Percentiles rank a stretch among this genome's conserved stretches.
Evolutionary conservation across 495 filamentous ascomycete species (phyloP).

Genomic region (Xylaria castorea): DNA sequence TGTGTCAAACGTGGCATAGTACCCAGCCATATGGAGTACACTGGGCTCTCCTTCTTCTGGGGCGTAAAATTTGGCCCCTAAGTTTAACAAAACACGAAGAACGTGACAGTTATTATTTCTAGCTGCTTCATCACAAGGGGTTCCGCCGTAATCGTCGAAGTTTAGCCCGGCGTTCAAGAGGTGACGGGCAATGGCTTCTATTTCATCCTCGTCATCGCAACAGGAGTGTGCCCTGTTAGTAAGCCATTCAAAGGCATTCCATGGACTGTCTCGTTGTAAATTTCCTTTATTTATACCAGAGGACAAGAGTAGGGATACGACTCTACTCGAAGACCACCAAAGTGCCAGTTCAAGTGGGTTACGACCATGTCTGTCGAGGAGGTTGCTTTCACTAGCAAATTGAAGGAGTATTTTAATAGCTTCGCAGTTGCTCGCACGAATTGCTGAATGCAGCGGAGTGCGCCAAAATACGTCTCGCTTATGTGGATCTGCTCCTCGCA

Average conservation of each 20-base stretch:
- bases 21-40: neutral
- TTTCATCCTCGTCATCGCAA: neutral
- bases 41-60: neutral
- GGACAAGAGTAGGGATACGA: neutral
- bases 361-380: neutral
- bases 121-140: neutral
- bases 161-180: neutral
- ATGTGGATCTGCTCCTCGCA: neutral
- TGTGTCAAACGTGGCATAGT: neutral
- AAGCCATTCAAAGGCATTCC: neutral
- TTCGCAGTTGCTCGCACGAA: neutral
- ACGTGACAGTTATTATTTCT: neutral
- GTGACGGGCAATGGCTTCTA: neutral
- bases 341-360: neutral
- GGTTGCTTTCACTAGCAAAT: neutral
- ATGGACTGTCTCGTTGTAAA: neutral
- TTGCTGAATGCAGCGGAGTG: neutral
- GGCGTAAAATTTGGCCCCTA: neutral
- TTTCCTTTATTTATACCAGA: neutral
- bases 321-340: neutral
- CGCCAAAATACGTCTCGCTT: neutral
- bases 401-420: neutral
- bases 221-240: neutral
- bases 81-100: slow-evolving; percentile 1
- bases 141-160: neutral